Evolutionary conservation across 2,329 filamentous ascomycete species (phyloP), one percentile per base, ranked within the genome.

Genomic region (Ophiostoma sp.): DNA sequence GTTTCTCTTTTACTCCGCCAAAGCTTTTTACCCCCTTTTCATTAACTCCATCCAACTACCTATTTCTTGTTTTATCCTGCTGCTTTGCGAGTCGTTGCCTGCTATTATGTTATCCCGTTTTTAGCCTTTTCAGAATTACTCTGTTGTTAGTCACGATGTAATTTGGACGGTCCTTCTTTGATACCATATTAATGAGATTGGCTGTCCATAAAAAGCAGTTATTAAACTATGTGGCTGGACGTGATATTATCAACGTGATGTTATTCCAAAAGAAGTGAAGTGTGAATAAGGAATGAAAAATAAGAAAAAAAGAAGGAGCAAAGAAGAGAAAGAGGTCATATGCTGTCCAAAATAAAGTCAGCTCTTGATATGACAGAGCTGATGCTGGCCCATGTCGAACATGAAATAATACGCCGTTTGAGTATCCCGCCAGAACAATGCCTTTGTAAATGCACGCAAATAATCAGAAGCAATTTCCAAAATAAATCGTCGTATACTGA

Each of bases 111-210:
- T 39, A 36, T 64, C 70, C 61, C 25, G 15, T 28, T 66, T 64
- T 66, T 39, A 63, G 59, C 52, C 22, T 63, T 70, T 61, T 63
- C 25, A 22, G 15, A 63, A 50, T 45, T 71, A 70, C 33, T 36
- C 48, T 70, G 50, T 57, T 45, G 31, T 39, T 61, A 70, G 70
- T 33, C 42, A 52, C 31, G 42, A 36, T 64, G 70, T 39, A 52
- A 61, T 22, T 39, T 7, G 69, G 57, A 57, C 28, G 19, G 55
- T 64, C 70, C 22, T 52, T 63, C 57, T 36, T 50, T 71, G 70
- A 71, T 71, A 71, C 70, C 57, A 71, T n/a, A 71, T 71, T 48
- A 70, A 59, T 61, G 52, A 71, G 28, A 71, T 50, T 71, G 69
- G 55, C 39, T 59, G 52, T 61, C 69, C 33, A 57, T 9, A 59